Evolutionary conservation across 2,329 filamentous ascomycete genomes (phyloP), one percentile per base, ranked within the genome.

Genomic region (Trichoderma aggressivum): DNA sequence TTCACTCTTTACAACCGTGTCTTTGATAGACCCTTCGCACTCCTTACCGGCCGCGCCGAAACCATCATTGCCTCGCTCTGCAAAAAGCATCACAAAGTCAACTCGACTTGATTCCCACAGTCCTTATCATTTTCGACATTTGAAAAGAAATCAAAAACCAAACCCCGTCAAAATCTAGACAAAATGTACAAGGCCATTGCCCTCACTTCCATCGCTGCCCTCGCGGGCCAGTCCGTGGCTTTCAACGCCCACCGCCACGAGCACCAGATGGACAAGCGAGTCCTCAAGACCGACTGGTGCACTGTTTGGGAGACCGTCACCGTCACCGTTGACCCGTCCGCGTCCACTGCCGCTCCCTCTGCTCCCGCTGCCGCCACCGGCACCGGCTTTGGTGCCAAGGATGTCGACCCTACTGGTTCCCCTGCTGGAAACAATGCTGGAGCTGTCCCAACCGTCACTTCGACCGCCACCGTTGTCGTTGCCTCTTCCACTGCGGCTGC

Each of bases 21-120:
- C 85, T 86, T 87, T 86, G 85, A 87, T 76, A 87, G 85, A 86
- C 81, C 73, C 81, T 81, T 75, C 65, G 58, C 68, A 70, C 68
- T 73, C 78, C 75, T 77, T 67, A 72, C 75, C 79, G 79, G 80
- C 80, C 76, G 80, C 78, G 81, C 79, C 81, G 78, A 75, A 39
- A n/a, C 11, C 16, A 30, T 24, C 59, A 62, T 28, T 61, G 56
- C 43, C 67, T 39, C 58, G 34, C 47, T 60, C 34, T 55, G 30
- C 56, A 60, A 60, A 60, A 50, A 60, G 56, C 28, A 61, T 43
- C 7, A 59, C 24, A 67, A 32, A 69, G 56, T 68, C 65, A 18
- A 34, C 56, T 60, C 65, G 55, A 60, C 56, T 61, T 36, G 8
- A 47, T n/a, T n/a, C 16, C 16, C 65, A 60, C 67, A 70, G 47